Conservation (phyloP, 164 flowering plant genomes). For the Dillenia suffruticosa region DNA sequence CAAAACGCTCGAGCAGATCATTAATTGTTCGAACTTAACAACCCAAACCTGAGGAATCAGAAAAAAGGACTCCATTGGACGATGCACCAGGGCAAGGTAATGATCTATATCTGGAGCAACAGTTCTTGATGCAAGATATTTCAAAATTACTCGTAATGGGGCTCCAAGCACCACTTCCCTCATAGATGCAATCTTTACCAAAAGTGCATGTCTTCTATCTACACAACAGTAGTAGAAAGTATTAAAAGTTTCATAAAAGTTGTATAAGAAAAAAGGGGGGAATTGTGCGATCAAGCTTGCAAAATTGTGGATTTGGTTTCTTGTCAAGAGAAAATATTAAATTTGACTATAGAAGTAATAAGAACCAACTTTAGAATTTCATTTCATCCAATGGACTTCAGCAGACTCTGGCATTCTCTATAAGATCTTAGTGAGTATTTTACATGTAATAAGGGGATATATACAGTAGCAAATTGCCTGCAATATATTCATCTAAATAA, state of each 20-base stretch:
- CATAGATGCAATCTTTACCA: constrained; percentile 83
- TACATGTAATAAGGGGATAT: too few species aligned
- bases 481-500: too few species aligned
- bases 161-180: constrained; percentile 98
- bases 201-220: constrained; percentile 59
- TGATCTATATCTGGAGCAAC: constrained; percentile 54
- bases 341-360: neutral
- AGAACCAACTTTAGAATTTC: too few species aligned
- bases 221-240: constrained; percentile 7
- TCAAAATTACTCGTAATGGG: constrained; percentile 65
- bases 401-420: too few species aligned
- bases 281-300: too few species aligned
- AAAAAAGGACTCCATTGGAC: constrained; percentile 88
- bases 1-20: too few species aligned
- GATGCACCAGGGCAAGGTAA: constrained; percentile 84
- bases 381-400: too few species aligned
- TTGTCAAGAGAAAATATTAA: neutral
- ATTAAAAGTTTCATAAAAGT: neutral
- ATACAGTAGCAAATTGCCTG: too few species aligned
- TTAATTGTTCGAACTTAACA: too few species aligned
- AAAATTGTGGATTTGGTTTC: neutral
- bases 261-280: neutral
- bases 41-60: constrained; percentile 68
- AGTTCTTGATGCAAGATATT: constrained; percentile 63
- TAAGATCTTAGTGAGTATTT: too few species aligned